Conservation (phyloP, 495 filamentous ascomycete species). For the Thermothielavioides terrestris region DNA sequence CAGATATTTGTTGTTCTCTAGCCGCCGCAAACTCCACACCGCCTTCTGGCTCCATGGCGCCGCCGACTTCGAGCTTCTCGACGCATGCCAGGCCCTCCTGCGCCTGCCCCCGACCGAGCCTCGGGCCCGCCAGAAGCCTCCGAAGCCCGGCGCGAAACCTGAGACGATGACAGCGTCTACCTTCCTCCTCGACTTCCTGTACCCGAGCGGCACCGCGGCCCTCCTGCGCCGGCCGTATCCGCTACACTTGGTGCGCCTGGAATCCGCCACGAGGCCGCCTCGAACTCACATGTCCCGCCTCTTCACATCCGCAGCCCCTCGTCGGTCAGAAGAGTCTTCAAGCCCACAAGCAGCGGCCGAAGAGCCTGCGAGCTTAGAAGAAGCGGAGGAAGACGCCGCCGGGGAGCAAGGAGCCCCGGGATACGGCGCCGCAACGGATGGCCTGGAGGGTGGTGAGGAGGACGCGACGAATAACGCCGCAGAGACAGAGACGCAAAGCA, state of each 20-base stretch:
- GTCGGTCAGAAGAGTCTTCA: neutral
- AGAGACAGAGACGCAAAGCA: too few species aligned
- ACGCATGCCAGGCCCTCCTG: conserved; percentile 37
- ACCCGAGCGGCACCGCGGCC: conserved; percentile 46
- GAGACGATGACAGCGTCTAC: conserved; percentile 30
- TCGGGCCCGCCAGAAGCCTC: conserved; percentile 4
- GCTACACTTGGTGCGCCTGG: conserved; percentile 6
- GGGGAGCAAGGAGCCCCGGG: conserved; percentile 8
- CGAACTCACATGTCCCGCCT: conserved; percentile 6
- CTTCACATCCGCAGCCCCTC: conserved; percentile 13
- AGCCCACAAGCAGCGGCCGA: neutral
- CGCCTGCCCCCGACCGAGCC: conserved; percentile 13
- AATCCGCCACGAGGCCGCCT: neutral
- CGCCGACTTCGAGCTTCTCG: conserved; percentile 46
- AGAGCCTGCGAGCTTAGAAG: neutral
- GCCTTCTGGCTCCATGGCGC: conserved; percentile 60
- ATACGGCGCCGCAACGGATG: neutral
- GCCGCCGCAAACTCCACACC: conserved; percentile 52
- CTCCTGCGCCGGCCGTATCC: conserved; percentile 34
- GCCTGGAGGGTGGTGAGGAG: neutral
- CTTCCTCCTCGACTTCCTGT: conserved; percentile 55
- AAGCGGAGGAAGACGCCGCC: neutral
- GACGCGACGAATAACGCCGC: too few species aligned
- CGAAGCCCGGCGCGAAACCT: conserved; percentile 11
- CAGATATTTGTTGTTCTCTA: conserved; percentile 45